Conservation (phyloP, 176 grass and related monocot species). For the Aegilops bicornis region DNA sequence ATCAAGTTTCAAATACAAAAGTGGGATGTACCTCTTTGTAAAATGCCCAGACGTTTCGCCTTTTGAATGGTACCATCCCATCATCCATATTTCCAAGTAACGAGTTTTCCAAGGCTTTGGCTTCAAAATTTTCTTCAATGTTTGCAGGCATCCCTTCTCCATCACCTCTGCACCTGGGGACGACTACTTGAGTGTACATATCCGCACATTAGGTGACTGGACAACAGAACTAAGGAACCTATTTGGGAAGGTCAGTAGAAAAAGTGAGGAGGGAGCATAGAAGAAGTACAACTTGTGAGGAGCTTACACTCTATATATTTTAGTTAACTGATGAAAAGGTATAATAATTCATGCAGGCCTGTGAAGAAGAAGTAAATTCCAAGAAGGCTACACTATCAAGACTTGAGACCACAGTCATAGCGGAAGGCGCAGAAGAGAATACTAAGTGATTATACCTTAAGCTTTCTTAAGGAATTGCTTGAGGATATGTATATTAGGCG, state of each 20-base stretch:
- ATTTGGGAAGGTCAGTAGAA: conserved; percentile 76
- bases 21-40: conserved; percentile 98
- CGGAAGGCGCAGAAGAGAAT: conserved; percentile 56
- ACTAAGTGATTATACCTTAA: conserved; percentile 45
- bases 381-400: conserved; percentile 86
- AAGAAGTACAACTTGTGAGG: neutral
- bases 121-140: neutral
- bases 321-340: neutral
- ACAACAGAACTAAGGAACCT: conserved; percentile 82
- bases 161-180: conserved; percentile 98
- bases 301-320: neutral
- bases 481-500: neutral
- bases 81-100: neutral
- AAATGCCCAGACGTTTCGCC: conserved; percentile 96
- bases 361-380: conserved; percentile 62
- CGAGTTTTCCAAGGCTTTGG: conserved; percentile 3
- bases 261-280: neutral
- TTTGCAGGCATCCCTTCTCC: conserved; percentile 94
- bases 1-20: conserved; percentile 83
- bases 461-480: conserved; percentile 1
- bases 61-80: conserved; percentile 74
- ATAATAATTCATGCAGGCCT: conserved; percentile 57
- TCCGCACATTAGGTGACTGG: conserved; percentile 94
- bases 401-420: conserved; percentile 89
- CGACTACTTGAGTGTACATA: conserved; percentile 92